Percentiles rank a stretch among this genome's conserved stretches.
Conservation (phyloP, 108 stramenopile species). For the Schizochytrium sp. region DNA sequence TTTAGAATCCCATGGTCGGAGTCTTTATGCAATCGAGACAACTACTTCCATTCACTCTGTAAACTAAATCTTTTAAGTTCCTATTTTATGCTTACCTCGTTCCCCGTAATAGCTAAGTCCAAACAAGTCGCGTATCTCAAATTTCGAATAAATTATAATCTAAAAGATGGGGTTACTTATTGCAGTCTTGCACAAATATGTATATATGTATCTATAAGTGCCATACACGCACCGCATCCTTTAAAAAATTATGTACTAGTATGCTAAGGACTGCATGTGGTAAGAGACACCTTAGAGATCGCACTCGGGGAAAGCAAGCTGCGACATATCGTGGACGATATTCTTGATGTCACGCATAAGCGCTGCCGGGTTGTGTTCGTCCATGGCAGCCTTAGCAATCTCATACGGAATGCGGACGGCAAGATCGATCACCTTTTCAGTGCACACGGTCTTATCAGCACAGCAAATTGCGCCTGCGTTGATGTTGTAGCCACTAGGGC, state of each 20-base stretch:
- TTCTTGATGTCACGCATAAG: slow-evolving; percentile 53
- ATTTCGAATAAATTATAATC: too few species aligned
- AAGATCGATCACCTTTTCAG: slow-evolving; percentile 35
- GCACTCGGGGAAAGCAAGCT: slow-evolving; percentile 26
- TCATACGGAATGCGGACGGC: slow-evolving; percentile 52
- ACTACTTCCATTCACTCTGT: too few species aligned
- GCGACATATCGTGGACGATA: slow-evolving; percentile 15
- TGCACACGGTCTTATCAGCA: slow-evolving; percentile 9
- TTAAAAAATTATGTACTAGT: background rate
- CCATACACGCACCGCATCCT: background rate
- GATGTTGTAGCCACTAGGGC: slow-evolving; percentile 36
- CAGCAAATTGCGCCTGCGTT: slow-evolving; percentile 43
- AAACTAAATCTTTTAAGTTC: too few species aligned
- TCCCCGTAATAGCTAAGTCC: too few species aligned
- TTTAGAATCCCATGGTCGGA: too few species aligned
- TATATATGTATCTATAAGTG: too few species aligned
- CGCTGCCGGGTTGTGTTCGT: background rate
- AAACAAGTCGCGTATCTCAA: too few species aligned
- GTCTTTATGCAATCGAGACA: too few species aligned
- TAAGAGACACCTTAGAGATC: background rate
- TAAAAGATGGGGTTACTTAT: too few species aligned
- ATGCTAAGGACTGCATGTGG: background rate
- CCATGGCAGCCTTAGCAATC: slow-evolving; percentile 28
- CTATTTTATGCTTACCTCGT: too few species aligned
- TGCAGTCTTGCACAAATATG: too few species aligned